phyloP scores from a whole-genome alignment of 1,139 yeast species.

The Candida sanyaensis region DNA sequence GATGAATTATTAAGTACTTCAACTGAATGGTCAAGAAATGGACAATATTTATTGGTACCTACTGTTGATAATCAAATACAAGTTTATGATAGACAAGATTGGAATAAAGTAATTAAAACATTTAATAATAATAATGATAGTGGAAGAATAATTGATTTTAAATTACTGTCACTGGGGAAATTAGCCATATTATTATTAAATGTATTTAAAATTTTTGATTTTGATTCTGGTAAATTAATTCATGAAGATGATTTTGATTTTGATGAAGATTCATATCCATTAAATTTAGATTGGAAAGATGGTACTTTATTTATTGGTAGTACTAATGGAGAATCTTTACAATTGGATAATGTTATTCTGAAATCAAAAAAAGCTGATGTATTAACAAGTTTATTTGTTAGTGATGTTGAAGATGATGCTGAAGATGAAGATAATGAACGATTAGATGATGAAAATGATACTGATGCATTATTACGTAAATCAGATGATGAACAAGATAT shows the following conservation, averaged over 20 bases:
- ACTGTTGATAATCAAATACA: constrained; percentile 29
- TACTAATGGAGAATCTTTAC: constrained; percentile 51
- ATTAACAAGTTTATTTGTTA: constrained; percentile 25
- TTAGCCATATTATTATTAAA: constrained; percentile 17
- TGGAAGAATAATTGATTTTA: constrained; percentile 15
- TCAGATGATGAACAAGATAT: constrained; percentile 20
- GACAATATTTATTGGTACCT: constrained; percentile 56
- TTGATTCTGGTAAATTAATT: constrained; percentile 10
- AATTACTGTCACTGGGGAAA: constrained; percentile 7
- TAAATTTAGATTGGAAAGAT: constrained; percentile 15
- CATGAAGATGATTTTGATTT: constrained; percentile 13
- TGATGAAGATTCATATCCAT: constrained; percentile 16
- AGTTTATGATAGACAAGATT: constrained; percentile 37
- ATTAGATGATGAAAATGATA: constrained; percentile 24
- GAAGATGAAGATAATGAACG: constrained; percentile 24
- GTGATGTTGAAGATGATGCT: constrained; percentile 34
- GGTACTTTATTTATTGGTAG: constrained; percentile 49
- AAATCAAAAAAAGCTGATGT: constrained; percentile 23
- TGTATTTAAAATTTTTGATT: constrained; percentile 13
- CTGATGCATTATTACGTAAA: constrained; percentile 22
- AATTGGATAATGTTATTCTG: constrained; percentile 33
- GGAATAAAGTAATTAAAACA: constrained; percentile 18
- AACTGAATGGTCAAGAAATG: constrained; percentile 46
- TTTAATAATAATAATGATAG: constrained; percentile 12
- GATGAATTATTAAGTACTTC: constrained; percentile 39